A percentile compares a stretch with the other conserved stretches of the same genome.
Evolutionary conservation across 2,329 filamentous ascomycete genomes (phyloP).

Genomic region (Colletotrichum eremochloae): DNA sequence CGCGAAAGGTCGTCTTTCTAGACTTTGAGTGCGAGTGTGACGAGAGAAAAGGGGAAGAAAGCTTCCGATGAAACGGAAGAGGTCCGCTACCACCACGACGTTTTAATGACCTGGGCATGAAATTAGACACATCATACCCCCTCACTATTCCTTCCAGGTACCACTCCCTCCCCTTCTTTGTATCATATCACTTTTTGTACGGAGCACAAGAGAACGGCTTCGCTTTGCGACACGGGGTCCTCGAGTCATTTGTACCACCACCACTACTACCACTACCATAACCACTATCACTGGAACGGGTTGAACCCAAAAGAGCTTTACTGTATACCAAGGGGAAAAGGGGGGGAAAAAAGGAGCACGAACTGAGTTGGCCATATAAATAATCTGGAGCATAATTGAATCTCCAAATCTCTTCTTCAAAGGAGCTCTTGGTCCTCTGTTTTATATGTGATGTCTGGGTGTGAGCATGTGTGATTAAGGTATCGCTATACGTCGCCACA

Average conservation of each 20-base stretch:
- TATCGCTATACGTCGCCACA: not conserved
- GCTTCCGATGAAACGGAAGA: not conserved
- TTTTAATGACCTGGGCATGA: conserved; percentile 15
- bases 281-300: not conserved
- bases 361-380: conserved; percentile 32
- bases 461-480: not conserved
- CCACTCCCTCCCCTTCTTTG: conserved; percentile 17
- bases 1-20: conserved; percentile 23
- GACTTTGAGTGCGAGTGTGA: not conserved
- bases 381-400: conserved; percentile 19
- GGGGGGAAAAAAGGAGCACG: conserved; percentile 11
- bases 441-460: not conserved
- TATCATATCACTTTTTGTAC: conserved; percentile 31
- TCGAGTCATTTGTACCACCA: conserved; percentile 24
- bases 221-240: conserved; percentile 18
- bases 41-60: not conserved
- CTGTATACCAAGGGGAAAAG: conserved; percentile 11
- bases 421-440: not conserved
- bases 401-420: conserved; percentile 39
- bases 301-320: not conserved
- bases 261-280: conserved; percentile 10
- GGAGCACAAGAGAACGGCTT: conserved; percentile 22
- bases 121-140: conserved; percentile 31
- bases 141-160: not conserved
- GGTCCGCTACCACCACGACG: not conserved